Evolutionary conservation across 495 filamentous ascomycete species (phyloP), one percentile per base, ranked within the genome.

Genomic region (Xylaria bambusicola): DNA sequence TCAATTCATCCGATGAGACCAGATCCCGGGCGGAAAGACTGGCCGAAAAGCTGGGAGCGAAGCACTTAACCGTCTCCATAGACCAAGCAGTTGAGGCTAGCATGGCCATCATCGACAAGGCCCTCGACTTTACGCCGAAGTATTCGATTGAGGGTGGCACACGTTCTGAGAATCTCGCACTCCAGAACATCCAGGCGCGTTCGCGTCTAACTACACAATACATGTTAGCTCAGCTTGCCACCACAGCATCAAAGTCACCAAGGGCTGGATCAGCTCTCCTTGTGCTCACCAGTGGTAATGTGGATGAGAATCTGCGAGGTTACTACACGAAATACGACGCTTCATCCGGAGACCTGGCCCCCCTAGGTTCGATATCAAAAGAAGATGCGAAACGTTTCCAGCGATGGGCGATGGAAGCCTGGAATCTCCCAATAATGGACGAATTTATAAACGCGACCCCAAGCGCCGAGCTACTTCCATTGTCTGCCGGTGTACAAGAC

Each of bases 171-270:
- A 70, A 67, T 44, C 71, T 88, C 0, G 85, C 86, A 2, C 67
- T 91, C n/a, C 89, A 91, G 61, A 92, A 91, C 63, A 85, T 91
- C 24, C 88, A 92, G 67, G 88, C 88, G 6, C 75, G 88, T 0
- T 61, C 79, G n/a, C 73, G 89, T 46, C 90, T 91, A 88, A 86
- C 90, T 8, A 71, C 84, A 3, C 76, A 85, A 8, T 91, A 92
- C 68, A 65, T 82, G 5, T 88, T 89, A 70, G 86, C 86, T 0
- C 84, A 86, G 46, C 63, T 89, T 17, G 71, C 90, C 2, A 84
- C 86, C 0, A 82, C 79, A 8, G 79, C 86, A 3, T 73, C 80
- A 13, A 41, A 56, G 15, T 44, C 20, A 9, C 33, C 59, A 0
- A 27, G 48, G 15, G 65, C 51, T 10, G 73, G 82, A 29, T 85